Evolutionary conservation across 352 stramenopile genomes (phyloP), one percentile per base, ranked within the genome.

Genomic region (Phytophthora kernoviae): DNA sequence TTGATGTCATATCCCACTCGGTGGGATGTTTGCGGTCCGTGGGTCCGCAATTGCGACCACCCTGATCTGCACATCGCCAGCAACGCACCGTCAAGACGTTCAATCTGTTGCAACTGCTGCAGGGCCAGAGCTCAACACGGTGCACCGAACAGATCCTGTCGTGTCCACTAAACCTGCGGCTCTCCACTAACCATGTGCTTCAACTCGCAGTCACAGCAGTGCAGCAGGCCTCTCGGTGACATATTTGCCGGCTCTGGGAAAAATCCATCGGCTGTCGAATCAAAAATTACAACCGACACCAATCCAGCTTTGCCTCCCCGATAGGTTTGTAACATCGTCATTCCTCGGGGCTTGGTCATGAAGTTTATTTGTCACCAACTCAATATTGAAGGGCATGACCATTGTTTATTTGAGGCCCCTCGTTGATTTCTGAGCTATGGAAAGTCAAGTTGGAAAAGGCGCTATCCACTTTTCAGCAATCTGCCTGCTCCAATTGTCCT

Each of bases 41-140:
- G 83, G 87, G 73, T 93, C 24, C 94, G 81, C 67, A 96, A 94
- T 36, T 93, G 84, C 70, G 55, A 88, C 62, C 84, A 93, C 50
- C 62, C 37, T 94, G 79, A 83, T 51, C 42, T 30, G 59, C 75
- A 17, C 83, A 90, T 44, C 43, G 53, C 2, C 79, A 91, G 51
- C 64, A 77, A 30, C 67, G 67, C 9, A 59, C 93, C n/a, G 61
- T 77, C 45, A 88, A 85, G 63, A 43, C 63, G n/a, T 75, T 84
- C 50, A 54, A 73, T 44, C 61, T 65, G 44, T 67, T 91, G 24
- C 65, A 78, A 24, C 54, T 83, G 4, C 50, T 88, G 24, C 62
- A 79, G 24, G 55, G 58, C 17, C 79, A 84, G 80, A 95, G 41
- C 71, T 93, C 43, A 77, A 64, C 22, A 40, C 52, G 12, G 79